Base-by-base conservation (phyloP, 768 basidiomycete genomes). In the Tremella yokohamensis region DNA sequence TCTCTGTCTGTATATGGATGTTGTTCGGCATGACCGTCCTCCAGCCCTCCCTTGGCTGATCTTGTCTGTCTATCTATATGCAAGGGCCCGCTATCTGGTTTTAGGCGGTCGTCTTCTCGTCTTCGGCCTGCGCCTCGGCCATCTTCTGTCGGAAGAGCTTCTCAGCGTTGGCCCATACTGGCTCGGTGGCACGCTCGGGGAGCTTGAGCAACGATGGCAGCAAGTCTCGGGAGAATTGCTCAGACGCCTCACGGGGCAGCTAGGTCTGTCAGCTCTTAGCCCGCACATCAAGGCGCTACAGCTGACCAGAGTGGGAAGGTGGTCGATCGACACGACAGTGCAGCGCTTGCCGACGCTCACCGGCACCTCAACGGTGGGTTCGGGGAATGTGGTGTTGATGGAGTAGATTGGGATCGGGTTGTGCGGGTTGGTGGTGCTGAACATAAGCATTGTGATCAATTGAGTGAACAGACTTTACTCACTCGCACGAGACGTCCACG, bases 401-500 rank as follows among this genome's bases (percentile, higher is more conserved):
- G 73, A 81, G 79, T 99, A 99, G 60, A 99, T 87, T 8, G 96
- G 96, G 65, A 98, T 88, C 0, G 96, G 96, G 77, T 98, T 99
- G 83, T 87, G 87, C 15, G 96, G 93, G 77, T 99, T 99, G 54
- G 92, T 98, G 20, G 94, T 98, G 77, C 75, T 76, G 40, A 12
- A 37, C 16, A 4, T 38, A 18, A 25, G 22, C 24, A 19, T 3
- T 19, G n/a, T 40, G 20, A 50, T 16, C 8, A 29, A 38, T 9
- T 11, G 34, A 34, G 18, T 50, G 51, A n/a, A 37, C 50, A 9
- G 16, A 11, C 11, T 18, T 8, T 6, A 58, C 75, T 66, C 44
- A 76, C 75, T 99, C 96, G 80, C 96, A 99, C 75, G 90, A 94
- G 68, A 99, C 96, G 68, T 99, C 96, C 22, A 97, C 96, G 48